Evolutionary conservation across 2,329 filamentous ascomycete species (phyloP), one percentile per base, ranked within the genome.

Genomic region (Didymella pomorum): DNA sequence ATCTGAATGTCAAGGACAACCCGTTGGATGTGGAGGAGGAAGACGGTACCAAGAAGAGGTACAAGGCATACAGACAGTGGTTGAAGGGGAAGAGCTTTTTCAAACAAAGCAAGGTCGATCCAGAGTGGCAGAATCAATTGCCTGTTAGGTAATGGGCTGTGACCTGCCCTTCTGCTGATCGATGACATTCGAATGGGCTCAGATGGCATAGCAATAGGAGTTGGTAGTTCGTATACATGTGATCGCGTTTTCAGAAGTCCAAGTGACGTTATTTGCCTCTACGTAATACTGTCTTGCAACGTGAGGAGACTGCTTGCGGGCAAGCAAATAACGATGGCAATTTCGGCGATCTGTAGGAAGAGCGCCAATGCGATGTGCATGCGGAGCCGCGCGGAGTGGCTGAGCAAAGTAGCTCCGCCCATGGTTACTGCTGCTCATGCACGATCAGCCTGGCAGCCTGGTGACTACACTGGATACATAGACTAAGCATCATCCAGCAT

Each of bases 1-100:
- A 95, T 70, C 76, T 97, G 55, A 86, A 84, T 42, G 86, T 95
- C 12, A 87, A 86, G 4, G 90, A 95, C 60, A 92, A 97, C 69
- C 92, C 92, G 18, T 79, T 99, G 51, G 96, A 92, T 2, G 94
- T 98, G 14, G 89, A 88, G 1, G 89, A 93, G 43, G 93, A 96
- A 71, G 95, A 98, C 76, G 84, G 88, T 44, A 84, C 85, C 39
- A 98, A 96, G 84, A 97, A 98, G 83, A 84, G 95, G 67, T 99
- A 99, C 78, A 98, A 97, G 79, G 91, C 93, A 10, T 99, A 99
- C 78, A 82, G 89, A 70, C 96, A 97, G 79, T 99, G 95, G 94
- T 82, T 99, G 72, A 86, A 88, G 62, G 94, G 94, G 18, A 98
- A 97, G 81, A 97, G 92, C 70, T 84, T 98, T 70, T 98, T 98